Evolutionary conservation across 2,329 filamentous ascomycete genomes (phyloP), one percentile per base, ranked within the genome.

Genomic region (Coniella lustricola): DNA sequence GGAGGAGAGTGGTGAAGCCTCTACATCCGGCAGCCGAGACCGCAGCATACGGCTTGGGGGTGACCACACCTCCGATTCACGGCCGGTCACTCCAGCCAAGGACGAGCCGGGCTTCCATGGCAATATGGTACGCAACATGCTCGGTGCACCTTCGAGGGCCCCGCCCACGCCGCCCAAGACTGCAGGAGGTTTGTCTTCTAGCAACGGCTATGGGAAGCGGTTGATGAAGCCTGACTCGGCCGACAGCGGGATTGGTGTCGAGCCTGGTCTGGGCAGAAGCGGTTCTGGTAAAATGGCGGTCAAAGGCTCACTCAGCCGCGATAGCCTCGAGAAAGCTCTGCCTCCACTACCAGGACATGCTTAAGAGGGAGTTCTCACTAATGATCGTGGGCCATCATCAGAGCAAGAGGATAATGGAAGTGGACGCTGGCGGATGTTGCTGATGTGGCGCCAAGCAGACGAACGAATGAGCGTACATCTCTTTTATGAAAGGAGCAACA

Each of bases 1-100:
- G 7, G 87, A 95, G 57, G 91, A 97, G 67, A 85, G 82, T n/a
- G 86, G 82, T 4, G 91, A 96, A 64, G 83, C 75, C 9, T 79
- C 75, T 7, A 87, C 84, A 51, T 75, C 81, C 20, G 80, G 81
- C 2, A 78, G 75, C 25, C 75, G 75, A 46, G 80, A 78, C 59
- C 74, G 70, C 50, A 78, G 76, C 51, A 20, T 36, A 21, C 50
- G 32, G 7, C 65, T 60, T 16, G 52, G 56, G 9, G 70, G 62
- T 42, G 68, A 60, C 38, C 62, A 59, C 16, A 57, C 52, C n/a
- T 61, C 57, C 36, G 65, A 64, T 40, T 63, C 57, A 10, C 66
- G 70, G 21, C 70, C 71, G 1, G 51, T 62, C 29, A 73, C 72
- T 3, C 70, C 73, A 0, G 65, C 65, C 14, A 75, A 72, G 51